Evolutionary conservation across 306 rosid genomes (phyloP).

Genomic region (Cicer bijugum): DNA sequence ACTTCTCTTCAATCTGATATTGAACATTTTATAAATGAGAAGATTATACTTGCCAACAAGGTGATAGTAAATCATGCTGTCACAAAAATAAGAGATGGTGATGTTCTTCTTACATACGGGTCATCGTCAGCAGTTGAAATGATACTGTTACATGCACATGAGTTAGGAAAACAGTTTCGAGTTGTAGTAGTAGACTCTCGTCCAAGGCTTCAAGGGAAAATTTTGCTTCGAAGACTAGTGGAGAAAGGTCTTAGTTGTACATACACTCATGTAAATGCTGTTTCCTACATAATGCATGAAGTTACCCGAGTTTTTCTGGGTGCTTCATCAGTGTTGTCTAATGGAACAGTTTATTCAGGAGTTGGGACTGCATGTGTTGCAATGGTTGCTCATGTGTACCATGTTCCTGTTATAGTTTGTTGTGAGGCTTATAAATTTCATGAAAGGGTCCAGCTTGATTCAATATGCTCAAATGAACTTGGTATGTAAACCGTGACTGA

Average conservation of each 20-base stretch:
- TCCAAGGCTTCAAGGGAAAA: conserved; percentile 51
- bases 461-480: conserved; percentile 60
- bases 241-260: conserved; percentile 58
- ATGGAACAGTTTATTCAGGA: conserved; percentile 60
- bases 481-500: conserved; percentile 43
- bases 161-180: conserved; percentile 56
- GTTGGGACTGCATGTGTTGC: conserved; percentile 63
- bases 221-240: conserved; percentile 54
- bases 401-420: conserved; percentile 55
- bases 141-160: conserved; percentile 54
- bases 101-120: conserved; percentile 58
- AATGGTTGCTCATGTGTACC: conserved; percentile 56
- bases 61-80: conserved; percentile 57
- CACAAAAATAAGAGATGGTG: conserved; percentile 57
- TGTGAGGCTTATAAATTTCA: conserved; percentile 63
- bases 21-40: conserved; percentile 54
- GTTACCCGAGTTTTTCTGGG: conserved; percentile 56
- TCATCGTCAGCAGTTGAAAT: conserved; percentile 54
- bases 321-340: conserved; percentile 58
- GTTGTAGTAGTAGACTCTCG: conserved; percentile 61
- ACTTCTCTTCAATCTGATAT: conserved; percentile 50
- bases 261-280: conserved; percentile 52
- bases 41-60: conserved; percentile 55
- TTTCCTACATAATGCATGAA: conserved; percentile 58
- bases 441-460: conserved; percentile 60